These are phyloP conservation scores for Bryoglossum gracile DNA, from an alignment of 495 filamentous ascomycete genomes.

Conservation along the genomic window DNA sequence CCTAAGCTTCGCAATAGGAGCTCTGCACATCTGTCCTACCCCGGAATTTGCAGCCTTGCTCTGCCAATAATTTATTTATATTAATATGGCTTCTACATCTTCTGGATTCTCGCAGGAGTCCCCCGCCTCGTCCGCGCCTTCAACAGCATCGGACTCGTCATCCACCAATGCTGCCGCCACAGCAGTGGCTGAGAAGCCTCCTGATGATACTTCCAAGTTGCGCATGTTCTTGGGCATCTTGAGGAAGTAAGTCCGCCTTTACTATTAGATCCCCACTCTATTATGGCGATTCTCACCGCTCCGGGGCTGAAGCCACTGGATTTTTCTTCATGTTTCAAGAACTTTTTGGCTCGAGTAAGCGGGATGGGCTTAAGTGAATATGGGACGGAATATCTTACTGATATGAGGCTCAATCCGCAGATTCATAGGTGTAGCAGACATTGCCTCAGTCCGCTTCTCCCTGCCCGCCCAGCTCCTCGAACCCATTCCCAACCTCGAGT, in stretches of 20 bases:
- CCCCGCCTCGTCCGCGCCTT: constrained; percentile 26
- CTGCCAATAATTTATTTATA: not conserved
- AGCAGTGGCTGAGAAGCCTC: constrained; percentile 49
- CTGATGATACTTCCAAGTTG: constrained; percentile 77
- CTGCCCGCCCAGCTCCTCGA: constrained; percentile 92
- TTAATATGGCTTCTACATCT: constrained; percentile 18
- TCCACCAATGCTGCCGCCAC: not conserved
- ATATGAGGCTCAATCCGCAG: constrained; percentile 4
- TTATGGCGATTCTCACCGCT: no score
- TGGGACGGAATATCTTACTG: not conserved
- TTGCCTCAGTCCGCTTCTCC: constrained; percentile 91
- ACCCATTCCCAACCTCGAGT: constrained; percentile 93
- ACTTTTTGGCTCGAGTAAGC: no score
- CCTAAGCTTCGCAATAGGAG: not conserved
- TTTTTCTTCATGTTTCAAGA: constrained; percentile 1
- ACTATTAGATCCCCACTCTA: no score
- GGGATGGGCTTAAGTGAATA: no score
- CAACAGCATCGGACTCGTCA: constrained; percentile 13
- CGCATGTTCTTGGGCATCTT: constrained; percentile 77
- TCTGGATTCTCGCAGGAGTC: constrained; percentile 20
- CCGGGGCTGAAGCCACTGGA: not conserved
- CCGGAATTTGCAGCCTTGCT: not conserved
- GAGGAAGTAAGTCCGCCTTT: constrained; percentile 53
- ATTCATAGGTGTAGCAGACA: constrained; percentile 75
- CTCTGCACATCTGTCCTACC: not conserved